phyloP scores from a whole-genome alignment of 1,139 yeast genomes.

The Yamadazyma triangularis region DNA sequence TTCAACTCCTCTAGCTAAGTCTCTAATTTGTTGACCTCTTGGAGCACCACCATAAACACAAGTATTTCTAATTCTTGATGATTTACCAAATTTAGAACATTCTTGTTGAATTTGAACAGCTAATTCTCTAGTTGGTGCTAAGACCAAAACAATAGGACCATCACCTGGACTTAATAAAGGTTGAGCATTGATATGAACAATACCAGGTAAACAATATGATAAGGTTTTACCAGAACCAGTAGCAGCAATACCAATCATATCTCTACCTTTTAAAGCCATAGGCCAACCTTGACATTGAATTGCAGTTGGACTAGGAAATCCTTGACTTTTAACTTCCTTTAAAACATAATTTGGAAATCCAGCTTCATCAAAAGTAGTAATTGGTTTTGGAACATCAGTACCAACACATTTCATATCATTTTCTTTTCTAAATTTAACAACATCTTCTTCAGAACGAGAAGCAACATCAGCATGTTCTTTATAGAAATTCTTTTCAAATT shows the following conservation, averaged over 20 bases:
- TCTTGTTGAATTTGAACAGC: slow-evolving; percentile 97
- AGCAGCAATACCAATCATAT: slow-evolving; percentile 97
- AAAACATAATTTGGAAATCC: slow-evolving; percentile 95
- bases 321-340: slow-evolving; percentile 83
- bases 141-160: slow-evolving; percentile 93
- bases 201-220: slow-evolving; percentile 93
- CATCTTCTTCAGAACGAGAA: slow-evolving; percentile 68
- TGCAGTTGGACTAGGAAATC: slow-evolving; percentile 91
- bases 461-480: slow-evolving; percentile 78
- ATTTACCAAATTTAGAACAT: slow-evolving; percentile 88
- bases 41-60: slow-evolving; percentile 99
- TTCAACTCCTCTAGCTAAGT: slow-evolving; percentile 91
- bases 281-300: slow-evolving; percentile 99
- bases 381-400: slow-evolving; percentile 88
- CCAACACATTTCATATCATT: slow-evolving; percentile 87
- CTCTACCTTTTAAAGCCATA: slow-evolving; percentile 98
- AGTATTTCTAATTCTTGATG: slow-evolving; percentile 92
- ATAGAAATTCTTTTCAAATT: slow-evolving; percentile 93
- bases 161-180: slow-evolving; percentile 90
- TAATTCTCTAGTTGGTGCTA: slow-evolving; percentile 98
- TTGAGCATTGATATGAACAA: slow-evolving; percentile 97
- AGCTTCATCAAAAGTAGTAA: slow-evolving; percentile 88
- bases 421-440: slow-evolving; percentile 69
- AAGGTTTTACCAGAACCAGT: slow-evolving; percentile 99
- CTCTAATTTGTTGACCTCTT: slow-evolving; percentile 95